Evolutionary conservation across 2,329 filamentous ascomycete species (phyloP), one percentile per base, ranked within the genome.

Genomic region (Ophiostoma angusticollis): DNA sequence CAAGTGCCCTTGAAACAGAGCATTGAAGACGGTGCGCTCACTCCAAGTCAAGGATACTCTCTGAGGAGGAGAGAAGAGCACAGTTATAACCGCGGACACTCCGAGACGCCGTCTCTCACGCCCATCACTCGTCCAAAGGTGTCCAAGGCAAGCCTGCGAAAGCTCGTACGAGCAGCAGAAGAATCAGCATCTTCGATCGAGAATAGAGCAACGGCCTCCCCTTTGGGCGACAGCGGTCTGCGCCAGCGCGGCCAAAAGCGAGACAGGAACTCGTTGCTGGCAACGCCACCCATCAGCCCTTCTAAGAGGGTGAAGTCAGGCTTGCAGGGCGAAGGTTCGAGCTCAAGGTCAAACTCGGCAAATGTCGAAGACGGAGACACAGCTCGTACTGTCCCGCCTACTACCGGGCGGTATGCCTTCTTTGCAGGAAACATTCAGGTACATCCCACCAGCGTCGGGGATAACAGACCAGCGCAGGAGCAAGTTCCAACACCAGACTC

Each of bases 61-160:
- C 55, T 79, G n/a, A 67, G 74, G 44, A 57, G 67, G 47, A 58
- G 71, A 42, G 70, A 69, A 21, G 67, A 68, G 28, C 68, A 66
- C 45, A 67, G 66, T 44, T 58, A 28, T 58, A 61, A 31, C 18
- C 51, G 49, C 18, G 40, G 47, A 3, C 62, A 62, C 6, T 78
- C 74, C 14, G 61, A 74, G 43, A 72, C 70, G 5, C 65, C 72
- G 3, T 78, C 74, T 0, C 64, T 70, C 19, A 70, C 66, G 0
- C 72, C 72, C 2, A 67, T 70, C 21, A 65, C 74, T 22, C 63
- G 71, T 11, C 70, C 69, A 2, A 64, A 64, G 12, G 55, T 75
- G 17, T 55, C 55, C 19, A 71, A 65, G 50, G 47, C 50, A 0
- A 55, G 55, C 38, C 50, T 56, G 18, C 21, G 34, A 13, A 38